A percentile compares a stretch with the other conserved stretches of the same genome.
phyloP scores from a whole-genome alignment of 2,329 filamentous ascomycete genomes.

The Aspergillus uvarum region DNA sequence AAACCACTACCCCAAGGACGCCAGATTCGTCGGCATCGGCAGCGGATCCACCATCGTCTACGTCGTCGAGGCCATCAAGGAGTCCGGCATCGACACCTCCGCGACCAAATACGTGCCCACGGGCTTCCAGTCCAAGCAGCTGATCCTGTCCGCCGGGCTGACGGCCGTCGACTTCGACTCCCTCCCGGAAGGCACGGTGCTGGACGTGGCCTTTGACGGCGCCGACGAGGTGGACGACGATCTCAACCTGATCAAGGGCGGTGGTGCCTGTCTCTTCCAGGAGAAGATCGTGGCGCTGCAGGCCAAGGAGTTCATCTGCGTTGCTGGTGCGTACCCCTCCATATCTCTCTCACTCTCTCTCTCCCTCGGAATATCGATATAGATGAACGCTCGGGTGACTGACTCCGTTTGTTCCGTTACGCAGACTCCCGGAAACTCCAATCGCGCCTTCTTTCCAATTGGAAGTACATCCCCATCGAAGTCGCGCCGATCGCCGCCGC shows the following conservation, averaged over 20 bases:
- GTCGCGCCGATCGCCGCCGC: conserved; percentile 81
- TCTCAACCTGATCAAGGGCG: conserved; percentile 95
- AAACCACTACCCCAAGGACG: conserved; percentile 59
- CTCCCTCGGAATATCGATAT: no score
- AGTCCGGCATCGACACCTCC: conserved; percentile 45
- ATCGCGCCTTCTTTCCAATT: conserved; percentile 68
- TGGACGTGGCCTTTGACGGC: conserved; percentile 94
- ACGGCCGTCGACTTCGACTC: conserved; percentile 75
- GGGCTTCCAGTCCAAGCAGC: conserved; percentile 82
- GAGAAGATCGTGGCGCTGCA: conserved; percentile 91
- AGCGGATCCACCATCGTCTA: conserved; percentile 67
- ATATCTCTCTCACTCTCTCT: not conserved
- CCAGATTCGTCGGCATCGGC: conserved; percentile 63
- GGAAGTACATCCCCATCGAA: conserved; percentile 89
- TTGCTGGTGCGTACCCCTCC: conserved; percentile 62
- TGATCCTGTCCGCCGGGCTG: conserved; percentile 78
- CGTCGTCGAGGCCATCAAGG: conserved; percentile 64
- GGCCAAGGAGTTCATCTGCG: conserved; percentile 81
- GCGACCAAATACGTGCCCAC: conserved; percentile 86
- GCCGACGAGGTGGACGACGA: conserved; percentile 95
- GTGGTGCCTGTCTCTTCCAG: conserved; percentile 95
- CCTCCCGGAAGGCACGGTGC: conserved; percentile 61
- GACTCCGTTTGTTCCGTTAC: no score
- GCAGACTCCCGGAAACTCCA: conserved; percentile 88
- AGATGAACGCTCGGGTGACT: not conserved